phyloP scores from a whole-genome alignment of 2,329 filamentous ascomycete genomes.

The Sclerotiophoma versabilis region DNA sequence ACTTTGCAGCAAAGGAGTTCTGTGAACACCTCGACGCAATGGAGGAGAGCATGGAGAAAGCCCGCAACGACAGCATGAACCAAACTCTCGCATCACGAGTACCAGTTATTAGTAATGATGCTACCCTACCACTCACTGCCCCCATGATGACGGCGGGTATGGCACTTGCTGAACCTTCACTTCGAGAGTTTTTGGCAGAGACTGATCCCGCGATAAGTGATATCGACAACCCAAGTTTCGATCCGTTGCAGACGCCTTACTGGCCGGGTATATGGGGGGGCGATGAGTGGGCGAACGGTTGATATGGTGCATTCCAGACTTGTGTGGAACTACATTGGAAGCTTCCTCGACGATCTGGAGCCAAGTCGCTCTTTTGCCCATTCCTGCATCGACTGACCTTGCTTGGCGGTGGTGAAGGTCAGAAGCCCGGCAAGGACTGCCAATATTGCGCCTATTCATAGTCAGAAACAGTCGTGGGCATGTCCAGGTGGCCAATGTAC shows the following conservation, averaged over 20 bases:
- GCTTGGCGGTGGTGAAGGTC: conserved; percentile 17
- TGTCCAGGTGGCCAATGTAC: neutral
- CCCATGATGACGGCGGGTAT: conserved; percentile 24
- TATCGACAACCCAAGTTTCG: conserved; percentile 22
- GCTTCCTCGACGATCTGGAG: neutral
- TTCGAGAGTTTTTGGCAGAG: conserved; percentile 26
- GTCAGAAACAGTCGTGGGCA: neutral
- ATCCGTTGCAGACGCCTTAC: conserved; percentile 22
- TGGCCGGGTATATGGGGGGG: conserved; percentile 25
- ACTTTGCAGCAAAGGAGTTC: conserved; percentile 24
- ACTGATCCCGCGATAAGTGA: conserved; percentile 19
- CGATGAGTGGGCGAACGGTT: conserved; percentile 8
- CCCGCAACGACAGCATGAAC: conserved; percentile 30
- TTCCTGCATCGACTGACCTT: conserved; percentile 21
- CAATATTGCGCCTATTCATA: conserved; percentile 11
- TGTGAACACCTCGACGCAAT: conserved; percentile 27
- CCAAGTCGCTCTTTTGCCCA: conserved; percentile 15
- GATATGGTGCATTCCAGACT: neutral
- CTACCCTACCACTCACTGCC: neutral
- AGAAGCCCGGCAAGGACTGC: conserved; percentile 19
- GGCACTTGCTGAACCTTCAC: conserved; percentile 25
- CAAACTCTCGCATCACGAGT: neutral
- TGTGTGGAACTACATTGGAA: neutral
- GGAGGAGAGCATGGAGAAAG: conserved; percentile 15
- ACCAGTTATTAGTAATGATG: neutral